Evolutionary conservation across 371 early-diverging fungal genomes (phyloP).

Genomic region (Mucor sp.): DNA sequence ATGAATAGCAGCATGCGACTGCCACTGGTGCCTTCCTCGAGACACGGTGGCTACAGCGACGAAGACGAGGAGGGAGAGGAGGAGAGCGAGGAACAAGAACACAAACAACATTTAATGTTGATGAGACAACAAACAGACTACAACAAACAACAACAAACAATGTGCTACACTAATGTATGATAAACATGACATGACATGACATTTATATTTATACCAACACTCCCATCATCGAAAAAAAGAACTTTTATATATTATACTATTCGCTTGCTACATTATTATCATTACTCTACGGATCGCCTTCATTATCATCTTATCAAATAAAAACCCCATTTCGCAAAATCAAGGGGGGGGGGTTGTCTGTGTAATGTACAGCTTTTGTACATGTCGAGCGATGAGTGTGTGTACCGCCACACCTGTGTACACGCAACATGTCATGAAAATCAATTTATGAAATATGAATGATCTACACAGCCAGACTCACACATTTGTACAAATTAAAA

Average conservation of each 20-base stretch:
- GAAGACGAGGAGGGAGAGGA: background rate
- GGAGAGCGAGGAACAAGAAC: background rate
- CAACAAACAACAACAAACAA: background rate
- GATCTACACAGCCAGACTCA: background rate
- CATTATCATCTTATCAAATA: background rate
- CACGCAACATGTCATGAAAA: background rate
- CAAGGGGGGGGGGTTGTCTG: background rate
- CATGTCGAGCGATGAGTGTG: background rate
- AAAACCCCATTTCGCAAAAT: background rate
- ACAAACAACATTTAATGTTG: background rate
- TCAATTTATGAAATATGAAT: background rate
- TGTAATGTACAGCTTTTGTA: background rate
- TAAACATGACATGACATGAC: constrained; percentile 1
- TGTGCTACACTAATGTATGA: constrained; percentile 1
- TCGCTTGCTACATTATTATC: background rate
- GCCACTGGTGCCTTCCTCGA: constrained; percentile 15
- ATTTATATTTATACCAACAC: background rate
- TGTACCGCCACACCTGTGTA: background rate
- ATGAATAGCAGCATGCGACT: constrained; percentile 20
- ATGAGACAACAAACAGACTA: constrained; percentile 1
- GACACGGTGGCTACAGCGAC: background rate
- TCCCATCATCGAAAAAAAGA: background rate
- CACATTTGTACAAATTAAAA: background rate
- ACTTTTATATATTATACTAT: background rate
- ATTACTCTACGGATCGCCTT: background rate